Conservation (phyloP, 768 basidiomycete species). For the Tricholoma flavovirens region DNA sequence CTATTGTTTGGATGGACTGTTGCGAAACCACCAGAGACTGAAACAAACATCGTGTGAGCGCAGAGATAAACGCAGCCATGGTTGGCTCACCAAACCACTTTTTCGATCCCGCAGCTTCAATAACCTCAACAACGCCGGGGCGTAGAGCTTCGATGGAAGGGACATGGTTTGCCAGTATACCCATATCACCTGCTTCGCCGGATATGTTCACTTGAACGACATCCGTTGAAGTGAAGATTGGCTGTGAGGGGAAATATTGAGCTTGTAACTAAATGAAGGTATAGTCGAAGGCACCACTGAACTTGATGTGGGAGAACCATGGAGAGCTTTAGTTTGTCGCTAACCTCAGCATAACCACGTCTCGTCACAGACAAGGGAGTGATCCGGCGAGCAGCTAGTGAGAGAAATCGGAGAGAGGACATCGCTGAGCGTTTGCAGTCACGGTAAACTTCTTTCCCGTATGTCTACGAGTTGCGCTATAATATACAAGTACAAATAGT, state of each 20-base stretch:
- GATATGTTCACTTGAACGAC: constrained; percentile 95
- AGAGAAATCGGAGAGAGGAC: constrained; percentile 71
- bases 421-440: constrained; percentile 40
- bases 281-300: constrained; percentile 13
- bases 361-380: constrained; percentile 46
- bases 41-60: background rate
- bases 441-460: constrained; percentile 17
- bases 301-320: constrained; percentile 96
- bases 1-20: constrained; percentile 97
- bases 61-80: background rate
- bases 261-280: background rate
- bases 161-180: constrained; percentile 98
- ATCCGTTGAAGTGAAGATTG: constrained; percentile 85
- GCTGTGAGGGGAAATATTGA: constrained; percentile 37
- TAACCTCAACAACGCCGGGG: constrained; percentile 91
- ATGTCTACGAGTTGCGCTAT: constrained; percentile 24
- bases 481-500: constrained; percentile 1
- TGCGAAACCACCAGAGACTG: constrained; percentile 95
- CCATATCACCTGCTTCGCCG: constrained; percentile 96
- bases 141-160: constrained; percentile 94
- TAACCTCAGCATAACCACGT: constrained; percentile 89
- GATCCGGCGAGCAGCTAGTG: constrained; percentile 58
- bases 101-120: constrained; percentile 79
- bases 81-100: constrained; percentile 89
- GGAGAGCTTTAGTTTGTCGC: constrained; percentile 88